Evolutionary conservation across 768 basidiomycete genomes (phyloP).

Genomic region (Naganishia kalamii): DNA sequence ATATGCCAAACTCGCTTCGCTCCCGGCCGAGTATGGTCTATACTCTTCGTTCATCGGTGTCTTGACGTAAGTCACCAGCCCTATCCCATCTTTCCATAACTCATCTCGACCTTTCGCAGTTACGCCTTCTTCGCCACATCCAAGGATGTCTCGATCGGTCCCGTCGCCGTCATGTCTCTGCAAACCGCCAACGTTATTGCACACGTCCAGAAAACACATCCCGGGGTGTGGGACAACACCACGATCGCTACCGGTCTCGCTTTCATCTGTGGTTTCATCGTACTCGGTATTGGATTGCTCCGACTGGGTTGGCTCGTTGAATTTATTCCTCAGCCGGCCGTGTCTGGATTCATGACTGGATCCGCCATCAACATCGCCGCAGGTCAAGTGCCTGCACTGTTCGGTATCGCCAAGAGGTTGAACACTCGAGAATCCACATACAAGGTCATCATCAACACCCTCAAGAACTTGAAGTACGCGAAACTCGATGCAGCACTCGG

Average conservation of each 20-base stretch:
- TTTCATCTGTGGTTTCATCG: slow-evolving; percentile 83
- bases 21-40: slow-evolving; percentile 80
- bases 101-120: slow-evolving; percentile 32
- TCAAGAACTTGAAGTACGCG: slow-evolving; percentile 70
- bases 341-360: slow-evolving; percentile 77
- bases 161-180: slow-evolving; percentile 96
- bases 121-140: slow-evolving; percentile 78
- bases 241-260: slow-evolving; percentile 79
- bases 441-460: slow-evolving; percentile 81
- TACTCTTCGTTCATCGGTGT: slow-evolving; percentile 91
- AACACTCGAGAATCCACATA: slow-evolving; percentile 80
- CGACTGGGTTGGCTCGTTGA: slow-evolving; percentile 91
- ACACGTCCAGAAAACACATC: slow-evolving; percentile 51
- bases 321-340: slow-evolving; percentile 56
- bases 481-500: slow-evolving; percentile 85
- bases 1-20: slow-evolving; percentile 61
- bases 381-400: slow-evolving; percentile 79
- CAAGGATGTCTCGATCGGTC: slow-evolving; percentile 98
- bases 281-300: slow-evolving; percentile 78
- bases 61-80: slow-evolving; percentile 68
- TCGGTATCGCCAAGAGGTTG: slow-evolving; percentile 74
- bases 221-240: slow-evolving; percentile 56
- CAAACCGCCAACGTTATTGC: slow-evolving; percentile 72
- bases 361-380: slow-evolving; percentile 88
- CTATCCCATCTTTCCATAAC: slow-evolving; percentile 2